A percentile compares a stretch with the other conserved stretches of the same genome.
Evolutionary conservation across 164 flowering plant genomes (phyloP).

Genomic region (Annona squamosa): DNA sequence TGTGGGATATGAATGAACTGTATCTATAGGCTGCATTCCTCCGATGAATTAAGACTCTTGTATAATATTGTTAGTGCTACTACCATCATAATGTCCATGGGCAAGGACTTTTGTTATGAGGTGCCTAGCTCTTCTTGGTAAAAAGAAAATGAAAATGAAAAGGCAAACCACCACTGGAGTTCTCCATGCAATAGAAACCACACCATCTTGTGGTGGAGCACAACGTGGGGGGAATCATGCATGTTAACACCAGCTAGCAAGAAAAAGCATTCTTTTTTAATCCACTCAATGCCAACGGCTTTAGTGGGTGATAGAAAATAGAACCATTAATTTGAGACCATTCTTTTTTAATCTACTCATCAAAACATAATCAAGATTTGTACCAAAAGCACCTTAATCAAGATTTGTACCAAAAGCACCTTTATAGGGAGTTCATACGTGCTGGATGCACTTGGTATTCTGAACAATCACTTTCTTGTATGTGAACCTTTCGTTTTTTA

Average conservation of each 20-base stretch:
- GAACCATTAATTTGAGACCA: neutral
- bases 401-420: too few species aligned
- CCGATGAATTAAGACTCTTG: too few species aligned
- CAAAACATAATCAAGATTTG: too few species aligned
- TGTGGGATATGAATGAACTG: too few species aligned
- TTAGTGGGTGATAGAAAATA: neutral
- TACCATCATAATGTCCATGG: neutral
- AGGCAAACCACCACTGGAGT: neutral
- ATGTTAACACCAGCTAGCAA: neutral
- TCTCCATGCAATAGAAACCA: neutral
- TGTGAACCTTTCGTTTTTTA: too few species aligned
- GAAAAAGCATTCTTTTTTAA: neutral
- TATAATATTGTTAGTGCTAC: neutral
- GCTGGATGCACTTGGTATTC: too few species aligned
- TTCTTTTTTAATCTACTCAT: too few species aligned
- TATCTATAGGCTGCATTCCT: too few species aligned
- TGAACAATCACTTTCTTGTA: too few species aligned
- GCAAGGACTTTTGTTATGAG: neutral
- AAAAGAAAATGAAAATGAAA: neutral
- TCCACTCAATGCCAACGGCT: neutral
- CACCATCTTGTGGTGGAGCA: slow-evolving; percentile 3
- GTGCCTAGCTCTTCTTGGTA: neutral
- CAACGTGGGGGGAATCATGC: slow-evolving; percentile 3
- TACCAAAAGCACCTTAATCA: too few species aligned
- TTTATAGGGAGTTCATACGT: too few species aligned